These are phyloP conservation scores for Sechiopsis laciniata DNA, from an alignment of 306 rosid species.

Conservation along the genomic window DNA sequence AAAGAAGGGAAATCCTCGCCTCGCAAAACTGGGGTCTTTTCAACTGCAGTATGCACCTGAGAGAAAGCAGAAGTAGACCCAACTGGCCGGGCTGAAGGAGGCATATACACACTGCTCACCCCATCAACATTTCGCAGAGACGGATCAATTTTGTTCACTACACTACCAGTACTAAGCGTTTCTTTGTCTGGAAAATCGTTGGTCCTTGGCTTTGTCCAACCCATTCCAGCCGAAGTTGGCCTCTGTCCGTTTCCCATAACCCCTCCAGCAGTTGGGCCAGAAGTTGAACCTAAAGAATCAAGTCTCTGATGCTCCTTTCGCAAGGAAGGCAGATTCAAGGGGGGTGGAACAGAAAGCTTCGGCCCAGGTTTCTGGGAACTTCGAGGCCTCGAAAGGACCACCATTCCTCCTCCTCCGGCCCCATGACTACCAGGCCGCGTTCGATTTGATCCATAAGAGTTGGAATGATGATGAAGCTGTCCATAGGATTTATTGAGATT, in stretches of 20 bases:
- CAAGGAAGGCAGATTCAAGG: constrained; percentile 88
- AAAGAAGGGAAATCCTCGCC: constrained; percentile 95
- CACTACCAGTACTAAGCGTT: constrained; percentile 30
- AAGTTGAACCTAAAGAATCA: constrained; percentile 61
- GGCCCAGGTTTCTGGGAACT: constrained; percentile 83
- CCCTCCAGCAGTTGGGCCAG: constrained; percentile 58
- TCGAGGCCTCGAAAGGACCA: constrained; percentile 81
- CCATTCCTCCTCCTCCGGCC: constrained; percentile 64
- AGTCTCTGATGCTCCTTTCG: constrained; percentile 83
- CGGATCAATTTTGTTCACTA: constrained; percentile 37
- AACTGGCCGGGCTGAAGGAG: constrained; percentile 50
- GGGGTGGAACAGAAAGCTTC: constrained; percentile 98
- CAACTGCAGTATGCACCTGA: constrained; percentile 26
- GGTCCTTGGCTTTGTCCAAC: constrained; percentile 74
- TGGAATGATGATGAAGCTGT: constrained; percentile 48
- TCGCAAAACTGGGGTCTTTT: constrained; percentile 53
- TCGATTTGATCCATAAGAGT: constrained; percentile 47
- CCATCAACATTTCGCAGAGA: constrained; percentile 35
- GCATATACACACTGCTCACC: constrained; percentile 41
- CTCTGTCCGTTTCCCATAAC: constrained; percentile 58
- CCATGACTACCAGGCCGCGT: constrained; percentile 44
- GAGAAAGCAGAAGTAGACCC: constrained; percentile 24
- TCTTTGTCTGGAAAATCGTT: constrained; percentile 50
- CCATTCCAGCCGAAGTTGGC: constrained; percentile 73
- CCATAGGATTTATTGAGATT: constrained; percentile 97